Percentiles rank a stretch among this genome's conserved stretches.
Evolutionary conservation across 495 filamentous ascomycete genomes (phyloP).

Genomic region (Penicillium flavigenum): DNA sequence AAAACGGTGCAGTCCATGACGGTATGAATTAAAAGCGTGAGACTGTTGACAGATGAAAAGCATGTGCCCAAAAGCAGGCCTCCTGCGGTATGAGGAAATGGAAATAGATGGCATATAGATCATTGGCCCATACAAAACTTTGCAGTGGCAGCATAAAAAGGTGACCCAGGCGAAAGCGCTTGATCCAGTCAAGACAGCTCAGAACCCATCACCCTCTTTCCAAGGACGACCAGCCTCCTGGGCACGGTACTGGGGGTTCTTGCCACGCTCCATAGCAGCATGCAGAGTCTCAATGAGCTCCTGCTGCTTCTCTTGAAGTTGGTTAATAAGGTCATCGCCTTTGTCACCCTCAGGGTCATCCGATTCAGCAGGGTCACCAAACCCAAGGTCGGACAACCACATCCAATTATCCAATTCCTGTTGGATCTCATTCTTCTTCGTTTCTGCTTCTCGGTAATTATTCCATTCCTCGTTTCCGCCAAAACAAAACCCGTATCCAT

Average conservation of each 20-base stretch:
- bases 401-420: conserved; percentile 51
- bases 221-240: conserved; percentile 51
- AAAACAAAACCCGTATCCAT: conserved; percentile 77
- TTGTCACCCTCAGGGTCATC: conserved; percentile 33
- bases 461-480: conserved; percentile 56
- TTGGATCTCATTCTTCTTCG: conserved; percentile 43
- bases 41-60: not conserved
- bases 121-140: not conserved
- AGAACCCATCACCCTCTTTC: conserved; percentile 56
- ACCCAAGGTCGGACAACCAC: conserved; percentile 38
- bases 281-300: conserved; percentile 34
- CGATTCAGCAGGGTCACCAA: conserved; percentile 31
- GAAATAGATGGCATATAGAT: conserved; percentile 7
- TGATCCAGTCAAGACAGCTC: conserved; percentile 10
- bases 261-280: conserved; percentile 51
- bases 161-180: not conserved
- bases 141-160: not conserved
- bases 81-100: not conserved
- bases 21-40: not conserved
- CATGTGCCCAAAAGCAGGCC: not conserved
- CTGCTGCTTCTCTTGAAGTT: conserved; percentile 33
- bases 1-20: not conserved
- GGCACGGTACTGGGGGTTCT: conserved; percentile 52
- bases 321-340: conserved; percentile 15
- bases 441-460: conserved; percentile 44